Conservation (phyloP, 1,284 basidiomycete species). For the Puccinia novopanici region DNA sequence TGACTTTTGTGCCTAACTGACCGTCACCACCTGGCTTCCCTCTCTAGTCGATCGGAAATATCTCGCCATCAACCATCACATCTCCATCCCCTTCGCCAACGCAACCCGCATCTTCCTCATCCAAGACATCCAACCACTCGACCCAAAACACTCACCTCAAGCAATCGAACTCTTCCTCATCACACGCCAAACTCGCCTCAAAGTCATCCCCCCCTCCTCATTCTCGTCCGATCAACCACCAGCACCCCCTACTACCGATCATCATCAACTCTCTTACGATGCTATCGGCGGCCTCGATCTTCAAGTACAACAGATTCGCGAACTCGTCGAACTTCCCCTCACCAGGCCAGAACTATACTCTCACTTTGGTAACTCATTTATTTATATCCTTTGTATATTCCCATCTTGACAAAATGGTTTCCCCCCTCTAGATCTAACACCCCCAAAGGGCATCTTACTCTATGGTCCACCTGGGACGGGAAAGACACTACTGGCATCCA, state of each 20-base stretch:
- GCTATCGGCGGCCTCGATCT: slow-evolving; percentile 83
- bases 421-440: slow-evolving; percentile 52
- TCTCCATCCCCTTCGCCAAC: slow-evolving; percentile 20
- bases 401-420: no score
- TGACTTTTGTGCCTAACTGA: not conserved
- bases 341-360: slow-evolving; percentile 84
- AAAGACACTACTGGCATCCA: slow-evolving; percentile 58
- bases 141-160: not conserved
- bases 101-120: slow-evolving; percentile 1
- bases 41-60: slow-evolving; percentile 43
- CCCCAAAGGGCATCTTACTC: slow-evolving; percentile 58
- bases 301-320: slow-evolving; percentile 84
- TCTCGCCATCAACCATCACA: slow-evolving; percentile 31
- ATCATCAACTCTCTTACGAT: slow-evolving; percentile 60
- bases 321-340: slow-evolving; percentile 92
- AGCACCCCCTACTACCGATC: not conserved
- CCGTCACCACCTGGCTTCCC: no score
- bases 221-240: not conserved
- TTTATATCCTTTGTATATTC: no score
- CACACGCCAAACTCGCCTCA: slow-evolving; percentile 20
- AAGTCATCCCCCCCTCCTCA: slow-evolving; percentile 2
- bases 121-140: not conserved
- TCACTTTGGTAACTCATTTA: slow-evolving; percentile 76
- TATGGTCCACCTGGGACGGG: slow-evolving; percentile 59
- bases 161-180: slow-evolving; percentile 33